Conservation (phyloP, 78 protist genomes). For the Anaeramoeba ignava region DNA sequence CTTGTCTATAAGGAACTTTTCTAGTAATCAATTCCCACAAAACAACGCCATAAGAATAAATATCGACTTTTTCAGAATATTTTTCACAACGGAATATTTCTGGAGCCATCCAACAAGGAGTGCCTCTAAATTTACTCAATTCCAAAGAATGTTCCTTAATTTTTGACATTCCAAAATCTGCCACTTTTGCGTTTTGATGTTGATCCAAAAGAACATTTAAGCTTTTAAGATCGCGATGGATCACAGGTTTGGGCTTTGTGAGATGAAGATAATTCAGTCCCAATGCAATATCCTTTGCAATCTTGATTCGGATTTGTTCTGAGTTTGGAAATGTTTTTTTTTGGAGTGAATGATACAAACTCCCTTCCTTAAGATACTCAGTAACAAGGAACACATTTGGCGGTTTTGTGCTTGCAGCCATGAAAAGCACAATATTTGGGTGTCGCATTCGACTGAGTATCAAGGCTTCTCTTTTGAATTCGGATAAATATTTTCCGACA, state of each 20-base stretch:
- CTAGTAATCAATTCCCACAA: slow-evolving; percentile 22
- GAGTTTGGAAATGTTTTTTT: no score
- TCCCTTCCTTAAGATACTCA: neutral
- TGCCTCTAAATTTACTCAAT: slow-evolving; percentile 14
- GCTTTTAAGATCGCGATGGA: slow-evolving; percentile 53
- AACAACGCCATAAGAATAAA: slow-evolving; percentile 33
- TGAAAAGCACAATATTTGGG: neutral
- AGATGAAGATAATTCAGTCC: slow-evolving; percentile 43
- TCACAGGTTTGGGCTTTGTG: slow-evolving; percentile 35
- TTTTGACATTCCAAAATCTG: slow-evolving; percentile 49
- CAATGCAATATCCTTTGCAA: slow-evolving; percentile 30
- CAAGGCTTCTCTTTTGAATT: neutral
- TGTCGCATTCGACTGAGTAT: neutral
- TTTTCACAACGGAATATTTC: slow-evolving; percentile 21
- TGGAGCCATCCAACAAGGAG: slow-evolving; percentile 39
- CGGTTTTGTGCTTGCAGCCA: neutral
- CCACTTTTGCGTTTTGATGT: slow-evolving; percentile 30
- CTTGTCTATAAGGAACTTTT: no score
- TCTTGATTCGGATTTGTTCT: no score
- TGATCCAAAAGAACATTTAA: slow-evolving; percentile 40
- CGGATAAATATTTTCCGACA: no score
- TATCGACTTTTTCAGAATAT: slow-evolving; percentile 17
- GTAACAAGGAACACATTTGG: slow-evolving; percentile 10
- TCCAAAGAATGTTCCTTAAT: neutral
- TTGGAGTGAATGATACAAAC: no score